Evolutionary conservation across 371 early-diverging fungal species (phyloP).

Genomic region (Rhizopus arrhizus): DNA sequence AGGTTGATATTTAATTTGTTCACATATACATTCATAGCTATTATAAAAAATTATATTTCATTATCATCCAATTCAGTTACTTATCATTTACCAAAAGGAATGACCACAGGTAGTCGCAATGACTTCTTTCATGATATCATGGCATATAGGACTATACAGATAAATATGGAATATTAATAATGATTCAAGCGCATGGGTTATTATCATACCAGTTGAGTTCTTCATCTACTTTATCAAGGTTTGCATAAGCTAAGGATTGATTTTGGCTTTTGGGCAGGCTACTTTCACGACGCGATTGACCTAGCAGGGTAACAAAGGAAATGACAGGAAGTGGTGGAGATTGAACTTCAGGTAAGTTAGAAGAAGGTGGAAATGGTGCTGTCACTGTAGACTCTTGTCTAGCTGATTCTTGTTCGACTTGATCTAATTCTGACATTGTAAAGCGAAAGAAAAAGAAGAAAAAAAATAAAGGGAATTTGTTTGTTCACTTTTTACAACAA

Average conservation of each 20-base stretch:
- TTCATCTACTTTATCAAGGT: background rate
- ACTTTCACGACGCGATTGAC: background rate
- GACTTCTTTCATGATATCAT: conserved; percentile 72
- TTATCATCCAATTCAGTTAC: background rate
- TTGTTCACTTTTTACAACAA: background rate
- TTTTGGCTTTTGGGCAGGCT: background rate
- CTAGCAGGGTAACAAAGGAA: background rate
- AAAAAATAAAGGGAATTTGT: background rate
- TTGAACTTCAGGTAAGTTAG: background rate
- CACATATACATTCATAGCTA: conserved; percentile 73
- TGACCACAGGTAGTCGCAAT: conserved; percentile 85
- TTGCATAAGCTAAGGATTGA: background rate
- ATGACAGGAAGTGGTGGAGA: background rate
- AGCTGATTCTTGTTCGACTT: too few species aligned
- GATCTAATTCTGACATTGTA: too few species aligned
- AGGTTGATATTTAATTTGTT: conserved; percentile 61
- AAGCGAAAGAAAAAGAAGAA: background rate
- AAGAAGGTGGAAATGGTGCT: background rate
- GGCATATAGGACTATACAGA: conserved; percentile 69
- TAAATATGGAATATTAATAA: background rate
- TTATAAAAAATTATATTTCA: background rate
- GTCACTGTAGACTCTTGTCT: background rate
- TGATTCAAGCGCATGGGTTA: background rate
- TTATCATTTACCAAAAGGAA: conserved; percentile 75
- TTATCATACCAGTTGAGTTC: background rate